These are phyloP conservation scores for Eucalyptus sp. DNA, from an alignment of 345 rosid species.

Conservation along the genomic window DNA sequence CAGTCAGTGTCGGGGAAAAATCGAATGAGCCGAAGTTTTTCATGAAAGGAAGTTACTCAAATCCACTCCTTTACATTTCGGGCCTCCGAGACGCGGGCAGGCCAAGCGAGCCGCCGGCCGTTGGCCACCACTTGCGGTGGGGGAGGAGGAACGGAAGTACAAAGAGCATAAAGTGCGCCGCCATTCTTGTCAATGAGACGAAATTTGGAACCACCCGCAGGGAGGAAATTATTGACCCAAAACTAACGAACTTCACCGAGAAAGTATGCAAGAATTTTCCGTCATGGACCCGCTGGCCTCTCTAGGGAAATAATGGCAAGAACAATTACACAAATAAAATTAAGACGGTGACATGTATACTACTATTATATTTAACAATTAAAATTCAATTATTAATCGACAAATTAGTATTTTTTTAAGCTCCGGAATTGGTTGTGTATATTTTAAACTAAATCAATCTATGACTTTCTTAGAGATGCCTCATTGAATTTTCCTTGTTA, in stretches of 20 bases:
- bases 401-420: not conserved
- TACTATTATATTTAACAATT: not conserved
- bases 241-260: not conserved
- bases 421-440: not conserved
- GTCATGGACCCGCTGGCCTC: not conserved
- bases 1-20: rapidly evolving
- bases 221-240: not conserved
- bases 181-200: not conserved
- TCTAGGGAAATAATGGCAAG: not conserved
- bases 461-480: not conserved
- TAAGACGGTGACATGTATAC: not conserved
- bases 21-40: not conserved
- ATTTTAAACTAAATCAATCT: not conserved
- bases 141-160: not conserved
- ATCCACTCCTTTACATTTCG: not conserved
- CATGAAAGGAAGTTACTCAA: not conserved
- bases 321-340: not conserved
- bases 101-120: not conserved
- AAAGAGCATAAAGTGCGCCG: not conserved
- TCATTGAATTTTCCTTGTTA: not conserved
- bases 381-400: not conserved
- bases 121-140: not conserved
- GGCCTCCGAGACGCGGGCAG: not conserved
- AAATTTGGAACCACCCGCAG: not conserved
- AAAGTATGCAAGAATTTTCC: not conserved